Evolutionary conservation across 139 green algal genomes (phyloP), one percentile per base, ranked within the genome.

Genomic region (Bryopsis sp.): DNA sequence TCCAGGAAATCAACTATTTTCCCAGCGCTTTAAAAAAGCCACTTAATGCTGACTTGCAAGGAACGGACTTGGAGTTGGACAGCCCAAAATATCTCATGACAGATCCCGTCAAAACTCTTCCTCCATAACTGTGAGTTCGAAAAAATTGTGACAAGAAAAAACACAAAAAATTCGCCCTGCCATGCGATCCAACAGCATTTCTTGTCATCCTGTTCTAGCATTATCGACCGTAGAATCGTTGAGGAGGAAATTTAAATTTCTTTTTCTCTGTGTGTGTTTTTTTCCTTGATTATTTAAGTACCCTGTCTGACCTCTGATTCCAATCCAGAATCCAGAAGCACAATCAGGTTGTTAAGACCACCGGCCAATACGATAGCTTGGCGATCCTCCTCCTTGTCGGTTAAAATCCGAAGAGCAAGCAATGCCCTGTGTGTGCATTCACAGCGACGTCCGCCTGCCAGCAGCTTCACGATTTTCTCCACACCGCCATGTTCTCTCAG

Each of bases 341-440:
- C 28, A 37, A 79, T 63, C 50, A 79, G 37, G 3, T 47, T 47
- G 4, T 38, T 37, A 31, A 79, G 31, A 19, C 74, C 74, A 4
- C 74, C 74, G 22, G 61, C 48, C 39, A 35, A 61, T 2, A 80
- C 33, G 33, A 80, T 76, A 0, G 74, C 67, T 34, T 62, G 29
- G 2, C 74, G 43, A 60, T 80, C 74, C 39, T 54, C 59, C 48
- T 80, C 74, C 19, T 64, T 69, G 62, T 80, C 74, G 2, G 74
- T 77, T 4, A 80, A 33, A 35, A 80, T 74, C 19, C 74, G 63
- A 6, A 80, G 32, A 7, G 74, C 74, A 54, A 80, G 58, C 50
- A 80, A 38, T 7, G 74, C 74, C 24, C 74, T n/a, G 64, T 80
- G 70, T 33, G 74, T 74, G 39, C 47, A 60, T 43, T 70, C 74